Percentiles rank a stretch among this genome's conserved stretches.
These are phyloP conservation scores for Spizellomyces sp. DNA, from an alignment of 192 early-diverging fungal genomes.

Conservation along the genomic window DNA sequence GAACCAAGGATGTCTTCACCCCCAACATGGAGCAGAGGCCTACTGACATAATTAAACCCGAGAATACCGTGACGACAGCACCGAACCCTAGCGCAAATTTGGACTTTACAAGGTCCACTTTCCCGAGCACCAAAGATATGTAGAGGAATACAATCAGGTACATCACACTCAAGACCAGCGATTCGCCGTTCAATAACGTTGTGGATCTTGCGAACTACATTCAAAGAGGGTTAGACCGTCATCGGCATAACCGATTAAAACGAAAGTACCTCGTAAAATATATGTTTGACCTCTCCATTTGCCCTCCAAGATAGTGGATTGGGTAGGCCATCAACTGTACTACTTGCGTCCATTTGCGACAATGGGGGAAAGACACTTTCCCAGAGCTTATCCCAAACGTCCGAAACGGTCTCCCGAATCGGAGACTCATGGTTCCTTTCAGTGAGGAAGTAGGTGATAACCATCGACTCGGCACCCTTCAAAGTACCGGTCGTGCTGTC, in stretches of 20 bases:
- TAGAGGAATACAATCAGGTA: conserved; percentile 70
- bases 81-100: conserved; percentile 72
- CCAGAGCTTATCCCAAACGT: conserved; percentile 52
- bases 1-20: conserved; percentile 57
- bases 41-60: conserved; percentile 63
- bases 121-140: conserved; percentile 66
- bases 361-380: conserved; percentile 16
- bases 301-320: conserved; percentile 18
- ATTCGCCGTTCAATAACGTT: conserved; percentile 24
- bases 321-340: neutral
- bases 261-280: conserved; percentile 40
- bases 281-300: conserved; percentile 40
- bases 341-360: conserved; percentile 5
- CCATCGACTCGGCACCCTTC: conserved; percentile 47
- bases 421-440: conserved; percentile 20
- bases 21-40: conserved; percentile 67
- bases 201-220: conserved; percentile 11
- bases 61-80: conserved; percentile 66
- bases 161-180: conserved; percentile 50
- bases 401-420: conserved; percentile 4
- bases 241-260: neutral
- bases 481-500: conserved; percentile 6
- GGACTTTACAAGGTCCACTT: conserved; percentile 75
- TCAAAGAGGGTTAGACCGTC: neutral
- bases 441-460: conserved; percentile 59